Base-by-base conservation (phyloP, 345 rosid species). In the Heritiera fomes region DNA sequence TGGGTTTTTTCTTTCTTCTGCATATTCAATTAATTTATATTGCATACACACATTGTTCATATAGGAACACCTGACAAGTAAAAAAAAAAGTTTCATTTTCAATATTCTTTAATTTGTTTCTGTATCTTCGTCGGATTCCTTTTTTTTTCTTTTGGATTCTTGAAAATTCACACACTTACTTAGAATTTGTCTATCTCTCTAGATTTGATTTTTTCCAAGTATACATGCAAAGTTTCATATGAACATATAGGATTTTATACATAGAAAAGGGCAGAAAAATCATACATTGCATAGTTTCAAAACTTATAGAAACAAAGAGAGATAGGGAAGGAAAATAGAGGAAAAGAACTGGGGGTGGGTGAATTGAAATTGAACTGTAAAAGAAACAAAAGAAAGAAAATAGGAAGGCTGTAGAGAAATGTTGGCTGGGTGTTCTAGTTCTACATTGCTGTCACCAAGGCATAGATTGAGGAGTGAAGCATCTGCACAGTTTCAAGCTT, bases 351-450 rank as follows among this genome's bases (percentile, higher is more conserved):
- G 67, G 73, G 86, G 90, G 93, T 81, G 91, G 90, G 91, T 83
- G 89, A 67, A 67, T 67, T 18, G 71, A 81, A 43, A 77, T 79
- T 77, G 52, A 71, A 77, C 69, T 32, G 68, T 62, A 71, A 73
- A 67, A 72, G 53, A 71, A 55, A 79, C 78, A 61, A 52, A 65
- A 58, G 32, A 40, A 62, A 61, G 76, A 83, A 85, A 76, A 53
- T 72, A 81, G 87, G 79, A 85, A 84, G 84, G 65, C 79, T 85
- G 75, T 89, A 91, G 90, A 94, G 88, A 84, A 53, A 96, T 96
- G 99, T 92, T 96, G 99, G 98, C 98, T 80, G 98, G 99, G 87
- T 92, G 97, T 87, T 92, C 98, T 79, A 94, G 97, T 84, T 90
- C 98, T 69, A 83, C 98, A 91, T 83, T 96, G 91, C 80, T 94